These are phyloP conservation scores for Myochromella boudieri DNA, from an alignment of 768 basidiomycete genomes.

Conservation along the genomic window DNA sequence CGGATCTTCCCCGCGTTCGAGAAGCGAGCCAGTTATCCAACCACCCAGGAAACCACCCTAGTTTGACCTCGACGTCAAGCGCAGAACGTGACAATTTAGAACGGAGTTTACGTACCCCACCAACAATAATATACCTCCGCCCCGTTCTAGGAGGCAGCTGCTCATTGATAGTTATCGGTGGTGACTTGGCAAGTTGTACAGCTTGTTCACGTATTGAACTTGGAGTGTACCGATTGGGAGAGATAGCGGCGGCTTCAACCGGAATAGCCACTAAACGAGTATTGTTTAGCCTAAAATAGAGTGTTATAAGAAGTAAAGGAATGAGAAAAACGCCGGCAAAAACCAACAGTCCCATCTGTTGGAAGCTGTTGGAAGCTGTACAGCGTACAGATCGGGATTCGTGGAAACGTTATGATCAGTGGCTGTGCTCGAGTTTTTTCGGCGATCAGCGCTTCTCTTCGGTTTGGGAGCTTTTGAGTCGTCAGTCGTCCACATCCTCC, in stretches of 20 bases:
- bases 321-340: slow-evolving; percentile 1
- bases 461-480: no score
- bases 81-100: background rate
- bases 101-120: slow-evolving; percentile 45
- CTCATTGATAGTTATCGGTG: slow-evolving; percentile 35
- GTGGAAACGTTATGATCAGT: no score
- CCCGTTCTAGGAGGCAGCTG: slow-evolving; percentile 69
- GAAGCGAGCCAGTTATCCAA: slow-evolving; percentile 70
- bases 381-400: background rate
- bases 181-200: slow-evolving; percentile 30
- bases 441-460: no score
- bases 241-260: slow-evolving; percentile 42
- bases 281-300: slow-evolving; percentile 50
- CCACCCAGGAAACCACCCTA: slow-evolving; percentile 77
- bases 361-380: background rate
- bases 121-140: slow-evolving; percentile 72
- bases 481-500: no score
- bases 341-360: slow-evolving; percentile 7
- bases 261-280: slow-evolving; percentile 51
- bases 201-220: slow-evolving; percentile 40
- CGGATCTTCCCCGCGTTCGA: slow-evolving; percentile 72
- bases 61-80: background rate
- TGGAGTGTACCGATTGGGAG: slow-evolving; percentile 50
- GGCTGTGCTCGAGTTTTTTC: no score
- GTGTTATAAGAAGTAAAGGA: slow-evolving; percentile 17